Conservation (phyloP, 2,329 filamentous ascomycete genomes). For the Hypoxylon sp. region DNA sequence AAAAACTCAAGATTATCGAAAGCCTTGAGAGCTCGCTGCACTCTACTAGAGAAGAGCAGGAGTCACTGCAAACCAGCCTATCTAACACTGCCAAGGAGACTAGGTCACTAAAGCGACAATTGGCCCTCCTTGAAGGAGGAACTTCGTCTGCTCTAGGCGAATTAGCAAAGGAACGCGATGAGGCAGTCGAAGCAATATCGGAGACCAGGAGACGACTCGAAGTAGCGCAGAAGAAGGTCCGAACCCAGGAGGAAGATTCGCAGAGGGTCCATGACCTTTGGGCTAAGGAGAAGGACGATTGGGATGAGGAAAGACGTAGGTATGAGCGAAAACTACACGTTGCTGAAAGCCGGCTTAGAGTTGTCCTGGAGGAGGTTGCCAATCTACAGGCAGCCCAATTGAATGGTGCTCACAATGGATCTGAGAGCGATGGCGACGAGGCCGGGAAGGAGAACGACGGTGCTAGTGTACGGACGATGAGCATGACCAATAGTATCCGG, state of each 20-base stretch:
- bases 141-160: conserved; percentile 88
- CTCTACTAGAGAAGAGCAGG: conserved; percentile 79
- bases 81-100: conserved; percentile 79
- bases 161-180: conserved; percentile 87
- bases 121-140: conserved; percentile 89
- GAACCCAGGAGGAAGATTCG: conserved; percentile 85
- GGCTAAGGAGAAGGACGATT: conserved; percentile 85
- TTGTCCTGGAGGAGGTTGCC: conserved; percentile 88
- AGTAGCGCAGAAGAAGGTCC: conserved; percentile 80
- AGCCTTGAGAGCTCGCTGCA: conserved; percentile 83
- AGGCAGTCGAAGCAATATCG: conserved; percentile 78
- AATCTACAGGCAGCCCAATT: conserved; percentile 72
- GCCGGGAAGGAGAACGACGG: conserved; percentile 77
- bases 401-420: conserved; percentile 56
- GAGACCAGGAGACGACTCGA: conserved; percentile 87
- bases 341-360: conserved; percentile 88
- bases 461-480: conserved; percentile 80
- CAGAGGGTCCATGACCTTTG: conserved; percentile 84
- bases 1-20: conserved; percentile 89
- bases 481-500: conserved; percentile 79
- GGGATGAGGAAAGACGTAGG: conserved; percentile 86
- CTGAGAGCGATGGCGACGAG: conserved; percentile 74
- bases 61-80: conserved; percentile 75
- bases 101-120: conserved; percentile 85
- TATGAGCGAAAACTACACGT: conserved; percentile 89